Conservation (phyloP, 805 yeast species). For the Diddensiella transvaalensis region DNA sequence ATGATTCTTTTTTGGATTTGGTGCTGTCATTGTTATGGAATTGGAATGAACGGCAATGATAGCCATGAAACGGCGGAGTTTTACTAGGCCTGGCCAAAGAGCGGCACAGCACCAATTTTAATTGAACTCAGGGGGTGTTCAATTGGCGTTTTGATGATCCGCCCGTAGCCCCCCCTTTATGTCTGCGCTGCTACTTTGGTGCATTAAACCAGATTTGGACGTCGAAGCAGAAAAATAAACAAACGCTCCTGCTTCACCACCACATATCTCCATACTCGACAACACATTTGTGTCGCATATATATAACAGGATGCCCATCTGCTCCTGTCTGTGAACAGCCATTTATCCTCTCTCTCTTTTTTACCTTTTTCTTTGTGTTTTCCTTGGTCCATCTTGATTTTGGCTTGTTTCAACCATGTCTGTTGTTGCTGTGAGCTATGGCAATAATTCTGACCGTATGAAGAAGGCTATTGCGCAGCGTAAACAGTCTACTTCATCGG, state of each 20-base stretch:
- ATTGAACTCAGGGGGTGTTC: not conserved
- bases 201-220: not conserved
- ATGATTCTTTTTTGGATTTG: no score
- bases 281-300: not conserved
- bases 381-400: no score
- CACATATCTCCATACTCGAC: not conserved
- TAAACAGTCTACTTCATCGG: not conserved
- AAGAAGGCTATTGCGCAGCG: constrained; percentile 11
- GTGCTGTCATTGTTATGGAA: no score
- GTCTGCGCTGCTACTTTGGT: not conserved
- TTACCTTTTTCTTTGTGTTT: no score
- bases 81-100: no score
- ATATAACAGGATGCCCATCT: not conserved
- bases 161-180: not conserved
- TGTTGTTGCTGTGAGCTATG: constrained; percentile 2
- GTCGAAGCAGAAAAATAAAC: not conserved
- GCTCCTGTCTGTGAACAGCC: no score
- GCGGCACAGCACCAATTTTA: no score
- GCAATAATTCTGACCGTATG: constrained; percentile 12
- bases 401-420: no score
- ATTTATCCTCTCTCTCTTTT: no score
- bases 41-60: no score
- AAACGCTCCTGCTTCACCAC: no score
- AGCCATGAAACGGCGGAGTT: no score
- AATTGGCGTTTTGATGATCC: not conserved